phyloP scores from a whole-genome alignment of 805 yeast genomes.

The Metschnikowia lochheadii region DNA sequence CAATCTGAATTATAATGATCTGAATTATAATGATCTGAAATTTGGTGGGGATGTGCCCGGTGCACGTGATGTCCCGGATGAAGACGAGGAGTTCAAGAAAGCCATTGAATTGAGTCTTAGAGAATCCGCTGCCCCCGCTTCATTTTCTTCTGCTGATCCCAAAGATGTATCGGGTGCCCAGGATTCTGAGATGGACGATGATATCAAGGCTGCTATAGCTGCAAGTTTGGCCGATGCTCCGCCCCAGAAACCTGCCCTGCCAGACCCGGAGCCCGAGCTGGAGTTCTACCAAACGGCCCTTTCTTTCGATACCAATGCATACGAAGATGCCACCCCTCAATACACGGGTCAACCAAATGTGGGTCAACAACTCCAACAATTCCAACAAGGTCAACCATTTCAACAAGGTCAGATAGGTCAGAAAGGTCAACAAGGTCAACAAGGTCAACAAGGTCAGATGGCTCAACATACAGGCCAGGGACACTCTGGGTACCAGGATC shows the following conservation, averaged over 20 bases:
- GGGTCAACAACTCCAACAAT: too few relatives aligned
- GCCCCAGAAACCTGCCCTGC: background rate
- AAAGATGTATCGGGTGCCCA: too few relatives aligned
- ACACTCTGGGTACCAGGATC: constrained; percentile 21
- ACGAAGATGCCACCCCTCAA: constrained; percentile 1
- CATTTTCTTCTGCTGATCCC: background rate
- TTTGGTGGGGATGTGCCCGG: background rate
- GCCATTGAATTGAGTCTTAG: constrained; percentile 78
- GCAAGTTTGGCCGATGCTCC: constrained; percentile 69
- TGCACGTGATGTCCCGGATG: constrained; percentile 31
- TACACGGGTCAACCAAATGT: too few relatives aligned
- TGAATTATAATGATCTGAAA: too few relatives aligned
- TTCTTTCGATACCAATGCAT: constrained; percentile 12
- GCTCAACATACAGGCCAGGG: background rate
- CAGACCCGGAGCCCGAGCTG: constrained; percentile 21
- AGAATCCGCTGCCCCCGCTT: constrained; percentile 36
- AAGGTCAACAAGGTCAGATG: too few relatives aligned
- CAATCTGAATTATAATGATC: too few relatives aligned
- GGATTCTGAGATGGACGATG: constrained; percentile 75
- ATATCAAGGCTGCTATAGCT: constrained; percentile 89
- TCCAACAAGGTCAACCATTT: too few relatives aligned
- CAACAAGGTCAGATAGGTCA: too few relatives aligned
- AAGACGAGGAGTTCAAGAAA: constrained; percentile 69
- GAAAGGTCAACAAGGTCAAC: too few relatives aligned
- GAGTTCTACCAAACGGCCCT: constrained; percentile 19